A percentile compares a stretch with the other conserved stretches of the same genome.
These are phyloP conservation scores for Phytopythium ostracodes DNA, from an alignment of 352 stramenopile species.

Conservation along the genomic window DNA sequence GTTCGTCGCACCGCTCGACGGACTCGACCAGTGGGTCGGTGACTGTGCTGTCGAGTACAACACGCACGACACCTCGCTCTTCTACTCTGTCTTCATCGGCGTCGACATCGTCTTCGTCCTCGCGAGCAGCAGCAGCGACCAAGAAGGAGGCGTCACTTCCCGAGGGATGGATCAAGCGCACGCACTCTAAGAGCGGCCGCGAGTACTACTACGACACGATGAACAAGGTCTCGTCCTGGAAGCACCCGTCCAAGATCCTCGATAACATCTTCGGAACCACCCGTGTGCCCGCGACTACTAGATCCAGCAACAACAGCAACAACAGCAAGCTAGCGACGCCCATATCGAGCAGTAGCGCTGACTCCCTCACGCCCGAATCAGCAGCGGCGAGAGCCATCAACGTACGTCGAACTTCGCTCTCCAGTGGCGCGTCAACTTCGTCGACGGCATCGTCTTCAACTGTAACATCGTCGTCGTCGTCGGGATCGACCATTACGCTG, in stretches of 20 bases:
- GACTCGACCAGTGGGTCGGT: constrained; percentile 12
- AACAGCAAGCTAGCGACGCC: constrained; percentile 14
- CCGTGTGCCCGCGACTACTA: constrained; percentile 4
- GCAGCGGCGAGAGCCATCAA: constrained; percentile 14
- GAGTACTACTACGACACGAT: constrained; percentile 77
- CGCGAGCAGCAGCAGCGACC: constrained; percentile 2
- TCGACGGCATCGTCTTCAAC: not conserved
- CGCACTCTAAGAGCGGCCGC: constrained; percentile 63
- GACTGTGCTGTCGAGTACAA: constrained; percentile 5
- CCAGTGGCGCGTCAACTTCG: constrained; percentile 10
- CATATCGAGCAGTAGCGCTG: constrained; percentile 15
- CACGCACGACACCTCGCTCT: constrained; percentile 10
- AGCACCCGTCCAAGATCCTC: constrained; percentile 53
- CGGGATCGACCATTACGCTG: constrained; percentile 28
- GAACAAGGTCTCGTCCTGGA: constrained; percentile 73
- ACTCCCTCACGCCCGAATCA: constrained; percentile 39
- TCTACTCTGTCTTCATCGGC: constrained; percentile 16
- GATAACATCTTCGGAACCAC: constrained; percentile 53
- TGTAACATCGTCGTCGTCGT: not conserved
- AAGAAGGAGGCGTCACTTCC: constrained; percentile 46
- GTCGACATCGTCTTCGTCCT: constrained; percentile 13
- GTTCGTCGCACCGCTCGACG: constrained; percentile 6
- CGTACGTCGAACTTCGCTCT: constrained; percentile 20
- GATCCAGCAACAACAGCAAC: constrained; percentile 10
- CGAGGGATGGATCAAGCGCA: constrained; percentile 66